Evolutionary conservation across 495 filamentous ascomycete species (phyloP), one percentile per base, ranked within the genome.

Genomic region (Aspergillus kassunensis): DNA sequence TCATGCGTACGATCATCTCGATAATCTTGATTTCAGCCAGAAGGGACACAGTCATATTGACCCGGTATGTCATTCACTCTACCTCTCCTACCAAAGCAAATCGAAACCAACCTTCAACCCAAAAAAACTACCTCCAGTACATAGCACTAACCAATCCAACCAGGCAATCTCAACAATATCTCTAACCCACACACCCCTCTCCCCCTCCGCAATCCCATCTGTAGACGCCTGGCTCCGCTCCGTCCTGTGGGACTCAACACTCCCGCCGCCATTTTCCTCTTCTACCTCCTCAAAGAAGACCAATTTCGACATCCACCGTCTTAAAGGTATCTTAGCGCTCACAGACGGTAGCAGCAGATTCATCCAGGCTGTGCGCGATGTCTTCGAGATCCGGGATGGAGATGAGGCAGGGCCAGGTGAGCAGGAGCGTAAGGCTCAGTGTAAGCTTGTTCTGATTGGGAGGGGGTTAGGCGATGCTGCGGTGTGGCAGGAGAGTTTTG

Each of bases 141-240:
- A n/a, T n/a, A n/a, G n/a, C n/a, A n/a, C n/a, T n/a, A n/a, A n/a
- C n/a, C n/a, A n/a, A n/a, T n/a, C n/a, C n/a, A n/a, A n/a, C n/a
- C n/a, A 93, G 89, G 85, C 87, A 1, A 97, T 98, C 56, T 89
- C 90, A n/a, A 97, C 93, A 5, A 64, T 91, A 7, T 81, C 86
- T 2, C 69, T 97, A 37, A 64, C 71, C 5, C 65, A 88, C 6
- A 84, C 87, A 1, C 54, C 69, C 1, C 67, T 97, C 10, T 45
- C 68, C 1, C 57, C 68, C 4, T 57, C 61, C 1, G 76, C 85
- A 41, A 65, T 95, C 12, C 47, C 75, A 9, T 66, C 59, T 4
- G 71, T 96, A 16, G 92, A 97, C 62, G 74, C 68, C 10, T 98
- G 93, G 93, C 73, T 98, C 19, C 82, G 86, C 30, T 84, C 83